A percentile compares a stretch with the other conserved stretches of the same genome.
phyloP scores from a whole-genome alignment of 1,139 yeast species.

The Debaryomycetaceae sp. region DNA sequence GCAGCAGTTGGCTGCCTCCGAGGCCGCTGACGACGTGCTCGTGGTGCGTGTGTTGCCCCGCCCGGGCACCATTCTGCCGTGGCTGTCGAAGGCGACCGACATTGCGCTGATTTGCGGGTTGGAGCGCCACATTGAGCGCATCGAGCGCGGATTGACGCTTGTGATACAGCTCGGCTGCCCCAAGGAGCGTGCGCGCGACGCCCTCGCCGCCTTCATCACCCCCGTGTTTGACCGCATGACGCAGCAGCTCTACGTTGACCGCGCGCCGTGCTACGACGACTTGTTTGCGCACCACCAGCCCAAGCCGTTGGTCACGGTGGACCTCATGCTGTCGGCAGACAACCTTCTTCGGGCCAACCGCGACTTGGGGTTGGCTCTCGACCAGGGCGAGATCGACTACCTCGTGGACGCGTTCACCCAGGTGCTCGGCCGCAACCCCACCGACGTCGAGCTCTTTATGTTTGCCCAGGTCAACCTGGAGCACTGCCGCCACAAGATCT shows the following conservation, averaged over 20 bases:
- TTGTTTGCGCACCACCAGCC: constrained; percentile 78
- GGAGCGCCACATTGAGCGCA: constrained; percentile 62
- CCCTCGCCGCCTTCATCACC: constrained; percentile 40
- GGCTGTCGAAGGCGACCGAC: constrained; percentile 99
- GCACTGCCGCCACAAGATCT: constrained; percentile 98
- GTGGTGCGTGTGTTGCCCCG: constrained; percentile 83
- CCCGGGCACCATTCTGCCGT: constrained; percentile 95
- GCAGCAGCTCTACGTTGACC: constrained; percentile 54
- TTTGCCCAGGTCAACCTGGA: constrained; percentile 99
- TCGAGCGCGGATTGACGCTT: constrained; percentile 86
- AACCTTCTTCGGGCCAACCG: constrained; percentile 75
- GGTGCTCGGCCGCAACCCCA: constrained; percentile 82
- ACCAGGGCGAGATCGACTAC: constrained; percentile 88
- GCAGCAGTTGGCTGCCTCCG: constrained; percentile 36
- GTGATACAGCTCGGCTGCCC: constrained; percentile 67
- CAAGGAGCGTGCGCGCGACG: constrained; percentile 48
- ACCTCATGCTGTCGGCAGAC: constrained; percentile 55
- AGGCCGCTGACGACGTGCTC: constrained; percentile 20
- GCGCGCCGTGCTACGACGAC: constrained; percentile 59
- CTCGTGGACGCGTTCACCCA: constrained; percentile 73
- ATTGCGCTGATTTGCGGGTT: constrained; percentile 88
- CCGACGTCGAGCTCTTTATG: constrained; percentile 97
- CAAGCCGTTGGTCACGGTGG: constrained; percentile 78
- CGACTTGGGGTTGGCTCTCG: constrained; percentile 85
- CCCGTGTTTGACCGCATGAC: constrained; percentile 95